Conservation (phyloP, 2,329 filamentous ascomycete species). For the Penicillium sp. region DNA sequence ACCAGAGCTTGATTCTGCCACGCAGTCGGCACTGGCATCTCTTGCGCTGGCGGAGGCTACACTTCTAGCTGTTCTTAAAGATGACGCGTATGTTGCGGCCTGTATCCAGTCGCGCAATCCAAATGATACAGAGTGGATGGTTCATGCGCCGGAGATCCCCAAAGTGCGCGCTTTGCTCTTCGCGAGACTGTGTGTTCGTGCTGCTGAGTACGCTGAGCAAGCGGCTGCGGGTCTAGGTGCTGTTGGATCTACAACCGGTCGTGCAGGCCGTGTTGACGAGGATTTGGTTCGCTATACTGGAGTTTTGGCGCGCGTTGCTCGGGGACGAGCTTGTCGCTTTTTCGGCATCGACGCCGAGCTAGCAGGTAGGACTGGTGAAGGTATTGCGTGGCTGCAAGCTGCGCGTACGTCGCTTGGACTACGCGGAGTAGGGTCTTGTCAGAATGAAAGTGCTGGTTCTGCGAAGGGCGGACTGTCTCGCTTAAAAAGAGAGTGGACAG, state of each 20-base stretch:
- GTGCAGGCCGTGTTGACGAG: conserved; percentile 51
- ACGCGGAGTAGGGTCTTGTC: conserved; percentile 35
- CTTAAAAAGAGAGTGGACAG: conserved; percentile 69
- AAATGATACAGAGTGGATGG: conserved; percentile 94
- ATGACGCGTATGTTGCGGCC: conserved; percentile 83
- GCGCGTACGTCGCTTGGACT: conserved; percentile 72
- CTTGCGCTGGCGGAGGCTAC: conserved; percentile 84
- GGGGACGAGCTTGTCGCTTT: conserved; percentile 84
- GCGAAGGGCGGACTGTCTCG: conserved; percentile 43
- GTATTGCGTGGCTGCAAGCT: conserved; percentile 79
- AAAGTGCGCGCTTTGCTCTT: conserved; percentile 87
- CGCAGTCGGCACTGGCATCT: conserved; percentile 43
- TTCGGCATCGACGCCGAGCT: conserved; percentile 86
- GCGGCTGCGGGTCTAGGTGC: conserved; percentile 54
- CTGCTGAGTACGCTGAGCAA: conserved; percentile 79
- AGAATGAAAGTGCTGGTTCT: conserved; percentile 2
- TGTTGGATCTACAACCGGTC: conserved; percentile 28
- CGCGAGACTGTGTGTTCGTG: conserved; percentile 79
- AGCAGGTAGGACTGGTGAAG: conserved; percentile 74
- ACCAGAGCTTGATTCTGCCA: conserved; percentile 47
- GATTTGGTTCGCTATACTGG: conserved; percentile 69
- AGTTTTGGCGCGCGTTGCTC: conserved; percentile 68
- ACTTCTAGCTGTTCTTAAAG: conserved; percentile 82
- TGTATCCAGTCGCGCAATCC: conserved; percentile 78
- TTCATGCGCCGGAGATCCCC: conserved; percentile 78